Base-by-base conservation (phyloP, 2,329 filamentous ascomycete species). In the Colletotrichum coccodes region DNA sequence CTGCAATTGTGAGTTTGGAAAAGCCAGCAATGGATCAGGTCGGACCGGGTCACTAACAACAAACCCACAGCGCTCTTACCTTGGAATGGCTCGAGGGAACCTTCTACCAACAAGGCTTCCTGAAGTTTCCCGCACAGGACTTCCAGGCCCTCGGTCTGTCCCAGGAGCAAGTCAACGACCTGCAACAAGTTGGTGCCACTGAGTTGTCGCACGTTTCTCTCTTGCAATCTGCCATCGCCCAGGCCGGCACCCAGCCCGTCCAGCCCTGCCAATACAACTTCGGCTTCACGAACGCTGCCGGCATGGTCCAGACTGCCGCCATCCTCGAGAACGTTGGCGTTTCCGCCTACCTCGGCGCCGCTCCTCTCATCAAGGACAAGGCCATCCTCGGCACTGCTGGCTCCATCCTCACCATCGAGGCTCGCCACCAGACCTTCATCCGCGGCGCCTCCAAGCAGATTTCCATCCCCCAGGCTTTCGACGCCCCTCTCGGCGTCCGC, bases 261-360 rank as follows among this genome's bases (percentile, higher is more conserved):
- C 82, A 88, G 77, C 86, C 89, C 7, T 94, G 92, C 86, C 83
- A 84, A 60, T 94, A 94, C 84, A 87, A 92, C 82, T 94, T 94
- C 76, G 84, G 84, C 73, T 89, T 92, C 78, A 90, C 88, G 58
- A 87, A 90, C 73, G 90, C 90, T 54, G 82, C 84, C 26, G 81
- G 82, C 75, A 94, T 94, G 89, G 86, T 94, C 42, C 87, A 86
- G 57, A 92, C 90, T 3, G 92, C 91, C 16, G 86, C 87, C 72
- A 83, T 94, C 26, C 88, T 94, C 67, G 92, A 94, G 80, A 91
- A 88, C 75, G 86, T 93, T 67, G 91, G 91, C 78, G 86, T 94
- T 36, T 91, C 90, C n/a, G 91, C 91, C 71, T 91, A 90, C 80
- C 87, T 94, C 16, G 92, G 91, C 68, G 92, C 90, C 30, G 91